phyloP scores from a whole-genome alignment of 768 basidiomycete species.

The Coprinopsis marcescibilis region DNA sequence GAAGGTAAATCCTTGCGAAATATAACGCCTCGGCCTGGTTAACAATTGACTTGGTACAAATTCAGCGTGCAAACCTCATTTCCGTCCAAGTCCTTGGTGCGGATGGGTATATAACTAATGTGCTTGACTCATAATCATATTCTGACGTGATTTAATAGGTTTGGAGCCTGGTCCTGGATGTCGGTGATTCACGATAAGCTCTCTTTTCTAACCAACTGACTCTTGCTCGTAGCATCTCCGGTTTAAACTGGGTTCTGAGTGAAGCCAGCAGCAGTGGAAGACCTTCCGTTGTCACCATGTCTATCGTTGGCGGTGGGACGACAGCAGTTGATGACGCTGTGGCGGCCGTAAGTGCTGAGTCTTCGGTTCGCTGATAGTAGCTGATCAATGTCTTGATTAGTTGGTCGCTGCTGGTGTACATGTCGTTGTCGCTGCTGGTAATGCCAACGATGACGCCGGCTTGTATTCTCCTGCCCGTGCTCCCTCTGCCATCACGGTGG shows the following conservation, averaged over 20 bases:
- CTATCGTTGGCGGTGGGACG: conserved; percentile 24
- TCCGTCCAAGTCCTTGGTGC: conserved; percentile 37
- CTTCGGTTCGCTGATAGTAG: not conserved
- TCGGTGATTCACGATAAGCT: too few species aligned
- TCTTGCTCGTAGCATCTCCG: conserved; percentile 25
- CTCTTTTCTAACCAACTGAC: too few species aligned
- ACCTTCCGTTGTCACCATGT: conserved; percentile 28
- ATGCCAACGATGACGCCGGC: conserved; percentile 21
- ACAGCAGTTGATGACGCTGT: conserved; percentile 27
- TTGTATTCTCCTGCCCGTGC: conserved; percentile 27
- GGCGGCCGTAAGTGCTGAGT: conserved; percentile 16
- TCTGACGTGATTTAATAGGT: too few species aligned
- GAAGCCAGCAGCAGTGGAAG: conserved; percentile 15
- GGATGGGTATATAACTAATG: conserved; percentile 17
- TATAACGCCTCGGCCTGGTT: not conserved
- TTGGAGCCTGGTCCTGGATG: too few species aligned
- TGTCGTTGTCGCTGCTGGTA: conserved; percentile 28
- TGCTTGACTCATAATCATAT: not conserved
- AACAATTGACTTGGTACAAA: not conserved
- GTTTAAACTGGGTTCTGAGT: conserved; percentile 24
- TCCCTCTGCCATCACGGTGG: conserved; percentile 27
- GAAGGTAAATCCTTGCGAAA: conserved; percentile 12
- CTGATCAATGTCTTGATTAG: conserved; percentile 5
- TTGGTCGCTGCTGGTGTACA: conserved; percentile 23
- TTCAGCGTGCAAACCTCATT: conserved; percentile 29